Conservation (phyloP, 768 basidiomycete genomes). For the Leccinum arenicola region DNA sequence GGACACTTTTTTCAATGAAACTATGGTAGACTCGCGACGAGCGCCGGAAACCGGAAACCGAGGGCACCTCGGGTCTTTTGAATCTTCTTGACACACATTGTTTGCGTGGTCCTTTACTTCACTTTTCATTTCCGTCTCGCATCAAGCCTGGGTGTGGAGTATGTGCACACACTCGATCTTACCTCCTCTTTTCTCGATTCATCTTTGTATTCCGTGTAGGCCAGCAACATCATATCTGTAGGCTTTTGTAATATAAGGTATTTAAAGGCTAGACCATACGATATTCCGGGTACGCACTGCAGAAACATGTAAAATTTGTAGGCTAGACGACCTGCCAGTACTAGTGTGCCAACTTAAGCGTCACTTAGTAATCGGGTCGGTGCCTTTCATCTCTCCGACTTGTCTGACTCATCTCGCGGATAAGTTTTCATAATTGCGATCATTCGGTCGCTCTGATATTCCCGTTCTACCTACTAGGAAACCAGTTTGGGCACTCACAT, state of each 20-base stretch:
- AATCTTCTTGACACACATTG: neutral
- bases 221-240: neutral
- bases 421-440: neutral
- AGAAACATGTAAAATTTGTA: neutral
- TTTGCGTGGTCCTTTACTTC: slow-evolving; percentile 1
- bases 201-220: neutral
- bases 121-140: slow-evolving; percentile 15
- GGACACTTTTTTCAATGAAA: neutral
- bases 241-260: neutral
- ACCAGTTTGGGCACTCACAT: too few relatives aligned
- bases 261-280: neutral
- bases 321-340: neutral
- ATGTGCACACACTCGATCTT: slow-evolving; percentile 26
- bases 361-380: too few relatives aligned
- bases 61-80: neutral
- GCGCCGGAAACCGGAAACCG: neutral
- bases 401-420: too few relatives aligned
- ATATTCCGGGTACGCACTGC: too few relatives aligned
- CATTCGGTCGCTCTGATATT: neutral
- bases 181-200: slow-evolving; percentile 3
- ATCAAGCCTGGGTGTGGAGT: slow-evolving; percentile 29
- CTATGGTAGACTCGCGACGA: neutral
- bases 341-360: too few relatives aligned
- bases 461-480: neutral
- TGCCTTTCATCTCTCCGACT: neutral